Conservation (phyloP, 495 filamentous ascomycete genomes). For the Acidomyces sp. region DNA sequence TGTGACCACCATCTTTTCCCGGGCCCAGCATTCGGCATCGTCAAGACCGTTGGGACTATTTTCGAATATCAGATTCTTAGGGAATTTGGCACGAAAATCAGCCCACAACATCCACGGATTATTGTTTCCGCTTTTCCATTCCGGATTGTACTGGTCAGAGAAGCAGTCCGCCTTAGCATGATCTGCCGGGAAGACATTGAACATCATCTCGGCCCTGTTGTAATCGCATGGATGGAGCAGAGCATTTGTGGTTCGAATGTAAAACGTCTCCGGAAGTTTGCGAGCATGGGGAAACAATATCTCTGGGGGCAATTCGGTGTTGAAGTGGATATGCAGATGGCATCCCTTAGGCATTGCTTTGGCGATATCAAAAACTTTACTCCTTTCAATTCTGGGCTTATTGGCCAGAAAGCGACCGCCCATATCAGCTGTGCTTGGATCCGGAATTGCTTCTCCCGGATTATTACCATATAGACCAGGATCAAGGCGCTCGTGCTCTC, state of each 20-base stretch:
- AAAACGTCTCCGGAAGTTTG: constrained; percentile 22
- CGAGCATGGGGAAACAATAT: constrained; percentile 20
- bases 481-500: constrained; percentile 26
- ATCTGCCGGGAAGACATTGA: constrained; percentile 23
- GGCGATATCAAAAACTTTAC: constrained; percentile 24
- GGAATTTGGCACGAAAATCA: constrained; percentile 19
- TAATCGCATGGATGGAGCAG: constrained; percentile 16
- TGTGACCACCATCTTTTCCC: constrained; percentile 17
- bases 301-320: constrained; percentile 27
- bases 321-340: constrained; percentile 31
- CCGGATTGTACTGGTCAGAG: constrained; percentile 19
- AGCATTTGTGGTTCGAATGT: constrained; percentile 23
- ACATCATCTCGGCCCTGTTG: constrained; percentile 24
- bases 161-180: constrained; percentile 22
- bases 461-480: constrained; percentile 25
- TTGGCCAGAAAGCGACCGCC: constrained; percentile 31
- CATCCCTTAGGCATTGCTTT: constrained; percentile 25
- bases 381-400: constrained; percentile 24
- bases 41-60: constrained; percentile 3
- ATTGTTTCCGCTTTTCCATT: constrained; percentile 10
- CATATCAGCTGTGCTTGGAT: constrained; percentile 24
- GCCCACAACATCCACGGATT: constrained; percentile 25
- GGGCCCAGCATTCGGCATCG: constrained; percentile 13
- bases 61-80: constrained; percentile 2
- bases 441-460: constrained; percentile 25